Percentiles rank a stretch among this genome's conserved stretches.
phyloP scores from a whole-genome alignment of 2,329 filamentous ascomycete species.

The Pestalotiopsis sp. region DNA sequence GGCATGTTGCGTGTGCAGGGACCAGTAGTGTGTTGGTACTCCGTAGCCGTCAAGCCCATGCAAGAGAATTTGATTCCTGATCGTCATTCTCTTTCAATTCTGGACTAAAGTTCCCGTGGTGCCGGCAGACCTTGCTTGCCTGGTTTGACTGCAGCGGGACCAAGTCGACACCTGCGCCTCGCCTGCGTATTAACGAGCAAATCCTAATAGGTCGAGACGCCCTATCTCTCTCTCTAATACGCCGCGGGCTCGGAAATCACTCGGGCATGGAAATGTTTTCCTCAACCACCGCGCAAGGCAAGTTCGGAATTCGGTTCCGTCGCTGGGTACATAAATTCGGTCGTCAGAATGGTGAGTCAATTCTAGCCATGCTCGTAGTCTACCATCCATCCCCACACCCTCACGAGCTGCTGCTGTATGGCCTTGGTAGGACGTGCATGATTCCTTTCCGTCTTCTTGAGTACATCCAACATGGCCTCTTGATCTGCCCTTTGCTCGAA shows the following conservation, averaged over 20 bases:
- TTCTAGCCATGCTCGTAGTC: conserved; percentile 19
- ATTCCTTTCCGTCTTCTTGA: conserved; percentile 47
- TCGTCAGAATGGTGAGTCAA: background rate
- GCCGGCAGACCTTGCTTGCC: background rate
- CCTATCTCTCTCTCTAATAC: background rate
- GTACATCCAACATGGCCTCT: conserved; percentile 45
- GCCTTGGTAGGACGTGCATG: conserved; percentile 53
- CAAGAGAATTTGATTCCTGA: background rate
- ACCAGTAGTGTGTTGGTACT: background rate
- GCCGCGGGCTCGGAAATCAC: background rate
- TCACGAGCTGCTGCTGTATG: conserved; percentile 46
- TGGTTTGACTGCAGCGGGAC: background rate
- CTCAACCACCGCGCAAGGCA: background rate
- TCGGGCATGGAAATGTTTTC: background rate
- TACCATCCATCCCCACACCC: conserved; percentile 48
- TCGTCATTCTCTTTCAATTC: background rate
- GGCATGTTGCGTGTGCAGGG: background rate
- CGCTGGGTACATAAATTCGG: background rate
- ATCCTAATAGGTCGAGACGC: background rate
- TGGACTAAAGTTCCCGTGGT: background rate
- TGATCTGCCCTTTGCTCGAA: conserved; percentile 47
- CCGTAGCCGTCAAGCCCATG: background rate
- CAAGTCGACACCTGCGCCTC: background rate
- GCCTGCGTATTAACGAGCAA: background rate
- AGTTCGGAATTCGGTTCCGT: background rate